Evolutionary conservation across 768 basidiomycete genomes (phyloP).

Genomic region (Leccinum uliginosum): DNA sequence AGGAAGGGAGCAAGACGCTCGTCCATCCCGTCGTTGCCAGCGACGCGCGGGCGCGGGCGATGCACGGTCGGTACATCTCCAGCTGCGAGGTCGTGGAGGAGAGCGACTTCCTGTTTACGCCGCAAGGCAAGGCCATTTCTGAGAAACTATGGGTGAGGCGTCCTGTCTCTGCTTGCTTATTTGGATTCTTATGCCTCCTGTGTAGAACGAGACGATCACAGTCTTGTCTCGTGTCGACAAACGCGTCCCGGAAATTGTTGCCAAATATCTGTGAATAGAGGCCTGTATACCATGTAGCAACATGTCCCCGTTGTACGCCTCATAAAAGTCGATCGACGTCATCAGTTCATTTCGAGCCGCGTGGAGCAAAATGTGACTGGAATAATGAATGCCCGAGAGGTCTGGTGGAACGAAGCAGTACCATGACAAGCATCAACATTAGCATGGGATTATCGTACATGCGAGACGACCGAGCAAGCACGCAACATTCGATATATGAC

Average conservation of each 20-base stretch:
- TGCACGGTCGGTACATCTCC: conserved; percentile 28
- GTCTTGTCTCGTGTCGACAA: conserved; percentile 13
- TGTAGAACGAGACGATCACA: conserved; percentile 14
- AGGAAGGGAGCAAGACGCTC: conserved; percentile 32
- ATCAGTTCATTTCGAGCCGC: not conserved
- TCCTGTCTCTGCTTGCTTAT: not conserved
- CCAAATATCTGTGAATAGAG: conserved; percentile 3
- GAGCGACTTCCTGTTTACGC: conserved; percentile 25
- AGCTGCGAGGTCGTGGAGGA: conserved; percentile 21
- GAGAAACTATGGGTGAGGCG: conserved; percentile 28
- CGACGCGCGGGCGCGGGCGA: not conserved
- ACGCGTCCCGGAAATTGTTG: conserved; percentile 16
- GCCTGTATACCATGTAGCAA: not conserved
- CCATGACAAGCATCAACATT: not conserved
- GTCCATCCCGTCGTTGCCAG: conserved; percentile 25
- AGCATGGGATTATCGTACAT: conserved; percentile 10
- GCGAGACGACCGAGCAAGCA: conserved; percentile 2
- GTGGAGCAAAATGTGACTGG: not conserved
- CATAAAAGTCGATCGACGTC: not conserved
- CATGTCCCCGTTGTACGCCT: not conserved
- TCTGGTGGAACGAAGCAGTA: not conserved
- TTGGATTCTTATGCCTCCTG: not conserved
- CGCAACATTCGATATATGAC: conserved; percentile 2
- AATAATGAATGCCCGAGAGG: not conserved
- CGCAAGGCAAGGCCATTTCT: conserved; percentile 25